Conservation (phyloP, 176 grass and related monocot genomes). For the Tuctoria greenei region DNA sequence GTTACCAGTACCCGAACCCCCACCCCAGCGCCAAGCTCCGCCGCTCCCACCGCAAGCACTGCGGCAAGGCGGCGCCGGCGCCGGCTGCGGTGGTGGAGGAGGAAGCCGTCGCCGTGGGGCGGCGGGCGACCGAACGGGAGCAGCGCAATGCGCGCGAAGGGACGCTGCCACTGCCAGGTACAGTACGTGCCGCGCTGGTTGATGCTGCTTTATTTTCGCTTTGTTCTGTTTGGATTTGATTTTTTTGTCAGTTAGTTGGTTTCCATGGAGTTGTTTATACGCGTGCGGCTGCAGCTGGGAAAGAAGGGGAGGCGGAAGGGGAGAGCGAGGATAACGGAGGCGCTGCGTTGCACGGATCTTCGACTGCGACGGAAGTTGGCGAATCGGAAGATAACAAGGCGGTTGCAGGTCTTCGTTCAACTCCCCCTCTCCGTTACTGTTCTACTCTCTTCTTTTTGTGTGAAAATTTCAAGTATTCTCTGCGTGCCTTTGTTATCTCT, state of each 20-base stretch:
- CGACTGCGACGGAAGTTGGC: slow-evolving; percentile 20
- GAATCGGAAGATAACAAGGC: not conserved
- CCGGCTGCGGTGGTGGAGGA: not conserved
- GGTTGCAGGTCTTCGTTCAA: slow-evolving; percentile 9
- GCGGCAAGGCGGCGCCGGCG: slow-evolving; percentile 9
- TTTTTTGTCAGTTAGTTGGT: not conserved
- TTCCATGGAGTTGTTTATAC: not conserved
- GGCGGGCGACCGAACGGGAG: not conserved
- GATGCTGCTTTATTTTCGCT: not conserved
- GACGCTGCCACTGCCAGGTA: slow-evolving; percentile 6
- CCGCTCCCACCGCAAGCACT: slow-evolving; percentile 64
- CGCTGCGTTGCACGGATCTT: slow-evolving; percentile 33
- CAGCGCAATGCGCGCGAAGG: too few species aligned
- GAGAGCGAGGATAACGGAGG: slow-evolving; percentile 22
- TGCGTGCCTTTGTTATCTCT: not conserved
- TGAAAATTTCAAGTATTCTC: not conserved
- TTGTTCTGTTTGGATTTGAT: not conserved
- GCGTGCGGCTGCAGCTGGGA: not conserved
- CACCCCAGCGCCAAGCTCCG: slow-evolving; percentile 70
- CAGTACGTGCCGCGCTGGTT: not conserved
- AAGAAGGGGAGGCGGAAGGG: not conserved
- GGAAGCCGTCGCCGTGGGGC: not conserved
- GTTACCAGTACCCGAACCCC: slow-evolving; percentile 59
- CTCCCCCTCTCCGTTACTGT: not conserved
- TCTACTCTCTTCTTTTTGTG: not conserved